These are phyloP conservation scores for Circinella minor DNA, from an alignment of 371 early-diverging fungal species.

Conservation along the genomic window DNA sequence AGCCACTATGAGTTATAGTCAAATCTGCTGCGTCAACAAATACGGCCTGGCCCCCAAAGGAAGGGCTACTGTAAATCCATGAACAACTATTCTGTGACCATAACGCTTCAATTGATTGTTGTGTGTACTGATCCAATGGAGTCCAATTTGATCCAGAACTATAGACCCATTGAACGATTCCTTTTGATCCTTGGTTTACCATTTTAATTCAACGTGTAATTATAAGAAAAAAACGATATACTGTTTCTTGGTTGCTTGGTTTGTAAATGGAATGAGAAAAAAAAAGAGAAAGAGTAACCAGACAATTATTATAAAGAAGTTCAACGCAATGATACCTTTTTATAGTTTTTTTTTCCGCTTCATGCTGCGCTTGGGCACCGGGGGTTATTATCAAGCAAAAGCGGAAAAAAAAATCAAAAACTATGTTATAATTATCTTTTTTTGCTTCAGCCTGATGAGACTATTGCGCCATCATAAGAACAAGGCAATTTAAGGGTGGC, in stretches of 20 bases:
- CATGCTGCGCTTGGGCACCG: too few relatives aligned
- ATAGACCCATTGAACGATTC: constrained; percentile 27
- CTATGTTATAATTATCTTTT: background rate
- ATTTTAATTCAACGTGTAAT: background rate
- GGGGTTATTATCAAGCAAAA: too few relatives aligned
- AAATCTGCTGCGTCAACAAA: constrained; percentile 27
- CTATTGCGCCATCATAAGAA: constrained; percentile 1
- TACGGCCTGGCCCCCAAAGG: constrained; percentile 24
- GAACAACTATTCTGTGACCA: constrained; percentile 20
- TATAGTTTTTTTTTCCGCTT: too few relatives aligned
- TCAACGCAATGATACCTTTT: too few relatives aligned
- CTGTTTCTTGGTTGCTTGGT: too few relatives aligned
- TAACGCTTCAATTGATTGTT: constrained; percentile 22
- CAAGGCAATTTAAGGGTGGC: too few relatives aligned
- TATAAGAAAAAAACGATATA: too few relatives aligned
- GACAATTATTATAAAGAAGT: too few relatives aligned
- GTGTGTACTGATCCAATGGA: constrained; percentile 21
- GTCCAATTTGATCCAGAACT: constrained; percentile 26
- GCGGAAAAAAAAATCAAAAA: background rate
- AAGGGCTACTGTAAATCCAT: constrained; percentile 25
- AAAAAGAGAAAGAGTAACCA: background rate
- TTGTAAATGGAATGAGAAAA: too few relatives aligned
- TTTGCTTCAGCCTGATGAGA: constrained; percentile 4
- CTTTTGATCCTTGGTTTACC: background rate
- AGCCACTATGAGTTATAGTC: constrained; percentile 18